These are phyloP conservation scores for Pythium diclinum DNA, from an alignment of 352 stramenopile genomes.

Conservation along the genomic window DNA sequence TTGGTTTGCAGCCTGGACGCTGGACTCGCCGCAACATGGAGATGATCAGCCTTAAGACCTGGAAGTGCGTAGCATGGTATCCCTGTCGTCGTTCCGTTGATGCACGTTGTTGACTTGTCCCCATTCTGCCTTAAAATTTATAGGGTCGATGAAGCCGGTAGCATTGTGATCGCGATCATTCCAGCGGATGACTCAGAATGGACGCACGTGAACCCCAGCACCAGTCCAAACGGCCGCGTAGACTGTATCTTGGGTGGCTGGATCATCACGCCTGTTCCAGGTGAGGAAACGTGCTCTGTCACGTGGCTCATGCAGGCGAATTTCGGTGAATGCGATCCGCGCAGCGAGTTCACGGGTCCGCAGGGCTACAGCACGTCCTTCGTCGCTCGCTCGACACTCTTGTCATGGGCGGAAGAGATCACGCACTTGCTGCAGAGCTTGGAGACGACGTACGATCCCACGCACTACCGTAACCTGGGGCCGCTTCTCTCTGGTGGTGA, in stretches of 20 bases:
- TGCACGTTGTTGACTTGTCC: not conserved
- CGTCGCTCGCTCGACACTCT: constrained; percentile 36
- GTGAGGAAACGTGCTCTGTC: constrained; percentile 59
- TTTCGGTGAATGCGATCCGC: constrained; percentile 56
- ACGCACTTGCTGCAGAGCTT: constrained; percentile 39
- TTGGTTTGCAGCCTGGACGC: constrained; percentile 13
- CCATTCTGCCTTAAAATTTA: not conserved
- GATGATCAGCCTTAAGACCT: constrained; percentile 65
- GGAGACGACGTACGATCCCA: constrained; percentile 43
- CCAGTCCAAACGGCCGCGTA: constrained; percentile 28
- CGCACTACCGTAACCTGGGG: constrained; percentile 51
- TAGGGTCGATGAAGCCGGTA: constrained; percentile 65
- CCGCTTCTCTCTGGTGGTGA: constrained; percentile 40
- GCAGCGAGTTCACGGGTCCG: constrained; percentile 50
- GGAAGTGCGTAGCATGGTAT: constrained; percentile 36
- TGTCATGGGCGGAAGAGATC: constrained; percentile 58
- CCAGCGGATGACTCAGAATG: constrained; percentile 46
- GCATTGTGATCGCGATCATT: constrained; percentile 65
- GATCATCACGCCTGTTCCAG: constrained; percentile 55
- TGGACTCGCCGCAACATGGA: constrained; percentile 42
- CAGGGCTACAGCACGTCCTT: constrained; percentile 33
- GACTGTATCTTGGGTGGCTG: constrained; percentile 70
- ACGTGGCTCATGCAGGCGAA: constrained; percentile 83
- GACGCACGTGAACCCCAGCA: constrained; percentile 1
- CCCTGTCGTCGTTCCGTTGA: not conserved